phyloP scores from a whole-genome alignment of 148 eudicot genomes.

The Nepenthes gracilis region DNA sequence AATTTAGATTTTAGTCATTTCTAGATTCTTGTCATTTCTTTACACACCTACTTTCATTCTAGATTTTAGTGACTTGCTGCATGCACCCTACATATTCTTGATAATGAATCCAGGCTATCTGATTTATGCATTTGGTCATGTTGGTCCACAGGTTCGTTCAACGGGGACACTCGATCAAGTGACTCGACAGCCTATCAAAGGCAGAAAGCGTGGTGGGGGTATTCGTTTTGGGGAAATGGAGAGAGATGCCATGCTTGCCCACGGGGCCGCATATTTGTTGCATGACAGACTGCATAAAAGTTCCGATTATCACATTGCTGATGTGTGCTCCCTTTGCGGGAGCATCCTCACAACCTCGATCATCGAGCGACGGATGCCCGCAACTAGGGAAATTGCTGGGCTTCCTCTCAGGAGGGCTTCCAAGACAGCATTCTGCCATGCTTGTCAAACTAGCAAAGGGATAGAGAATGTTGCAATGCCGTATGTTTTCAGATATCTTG shows the following conservation, averaged over 20 bases:
- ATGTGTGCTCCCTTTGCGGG: slow-evolving; percentile 87
- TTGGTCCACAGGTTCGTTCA: slow-evolving; percentile 63
- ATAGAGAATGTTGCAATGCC: slow-evolving; percentile 99
- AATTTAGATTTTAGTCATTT: too few relatives aligned
- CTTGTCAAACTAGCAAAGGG: slow-evolving; percentile 72
- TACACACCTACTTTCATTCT: too few relatives aligned
- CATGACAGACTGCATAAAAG: slow-evolving; percentile 82
- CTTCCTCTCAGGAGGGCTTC: slow-evolving; percentile 53
- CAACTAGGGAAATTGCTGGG: slow-evolving; percentile 38
- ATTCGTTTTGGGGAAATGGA: slow-evolving; percentile 98
- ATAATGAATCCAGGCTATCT: too few relatives aligned
- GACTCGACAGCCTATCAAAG: slow-evolving; percentile 87
- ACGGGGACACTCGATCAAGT: slow-evolving; percentile 75
- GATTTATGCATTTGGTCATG: neutral
- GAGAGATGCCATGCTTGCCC: slow-evolving; percentile 88
- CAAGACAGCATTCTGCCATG: slow-evolving; percentile 55
- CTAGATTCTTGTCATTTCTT: too few relatives aligned
- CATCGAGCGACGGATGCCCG: slow-evolving; percentile 34
- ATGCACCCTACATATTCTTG: too few relatives aligned
- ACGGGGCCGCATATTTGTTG: slow-evolving; percentile 80
- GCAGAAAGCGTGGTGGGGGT: slow-evolving; percentile 95
- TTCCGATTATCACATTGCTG: slow-evolving; percentile 88
- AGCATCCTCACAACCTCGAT: slow-evolving; percentile 58
- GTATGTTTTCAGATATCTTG: slow-evolving; percentile 68
- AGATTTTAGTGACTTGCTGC: too few relatives aligned